phyloP scores from a whole-genome alignment of 331 rosid species.

The Cucumis variabilis region DNA sequence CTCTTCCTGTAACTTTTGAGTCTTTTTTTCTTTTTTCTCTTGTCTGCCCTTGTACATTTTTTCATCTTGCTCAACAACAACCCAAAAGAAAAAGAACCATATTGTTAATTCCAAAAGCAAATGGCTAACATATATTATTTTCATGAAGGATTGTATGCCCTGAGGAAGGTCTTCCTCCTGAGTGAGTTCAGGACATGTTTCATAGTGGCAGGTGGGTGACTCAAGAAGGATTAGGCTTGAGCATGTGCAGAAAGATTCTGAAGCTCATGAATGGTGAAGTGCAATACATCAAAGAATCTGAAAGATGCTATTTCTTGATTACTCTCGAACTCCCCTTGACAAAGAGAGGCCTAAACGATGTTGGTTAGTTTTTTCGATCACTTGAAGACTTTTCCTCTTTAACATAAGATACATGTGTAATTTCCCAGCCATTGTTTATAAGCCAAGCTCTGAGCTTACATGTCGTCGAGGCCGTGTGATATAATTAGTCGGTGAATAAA shows the following conservation, averaged over 20 bases:
- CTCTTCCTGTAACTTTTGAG: neutral
- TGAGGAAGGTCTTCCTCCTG: conserved; percentile 95
- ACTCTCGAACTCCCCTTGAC: no score
- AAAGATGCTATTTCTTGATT: conserved; percentile 81
- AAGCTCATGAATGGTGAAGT: conserved; percentile 94
- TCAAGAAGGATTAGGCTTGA: conserved; percentile 91
- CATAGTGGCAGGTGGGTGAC: conserved; percentile 79
- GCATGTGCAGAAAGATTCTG: conserved; percentile 93
- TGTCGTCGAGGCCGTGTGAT: conserved; percentile 5
- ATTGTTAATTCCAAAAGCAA: neutral
- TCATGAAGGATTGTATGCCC: conserved; percentile 88
- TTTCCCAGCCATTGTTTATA: conserved; percentile 20
- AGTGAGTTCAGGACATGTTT: conserved; percentile 93
- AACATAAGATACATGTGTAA: conserved; percentile 27
- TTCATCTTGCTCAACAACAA: neutral
- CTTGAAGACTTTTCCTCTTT: neutral
- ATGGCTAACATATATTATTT: neutral
- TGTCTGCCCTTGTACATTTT: no score
- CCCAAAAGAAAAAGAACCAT: neutral
- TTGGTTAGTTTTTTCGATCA: conserved; percentile 44
- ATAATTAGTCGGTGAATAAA: conserved; percentile 27
- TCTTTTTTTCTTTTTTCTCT: no score
- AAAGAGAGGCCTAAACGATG: conserved; percentile 42
- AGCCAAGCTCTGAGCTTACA: conserved; percentile 27
- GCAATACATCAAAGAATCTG: conserved; percentile 94